Conservation (phyloP, 1,284 basidiomycete species). For the Coriolopsis trogii region DNA sequence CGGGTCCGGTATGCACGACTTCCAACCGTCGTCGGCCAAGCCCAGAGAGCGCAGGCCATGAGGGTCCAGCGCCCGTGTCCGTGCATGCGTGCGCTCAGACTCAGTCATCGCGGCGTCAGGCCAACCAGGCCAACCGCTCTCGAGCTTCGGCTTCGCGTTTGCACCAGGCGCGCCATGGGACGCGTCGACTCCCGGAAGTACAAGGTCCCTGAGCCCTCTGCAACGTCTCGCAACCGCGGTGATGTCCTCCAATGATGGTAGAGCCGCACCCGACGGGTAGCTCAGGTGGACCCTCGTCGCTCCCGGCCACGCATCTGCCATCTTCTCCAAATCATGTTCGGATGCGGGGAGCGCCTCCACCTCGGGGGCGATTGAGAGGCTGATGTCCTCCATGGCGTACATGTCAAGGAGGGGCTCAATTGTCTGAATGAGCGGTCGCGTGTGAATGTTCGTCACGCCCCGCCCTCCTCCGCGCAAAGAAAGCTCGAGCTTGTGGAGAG, state of each 20-base stretch:
- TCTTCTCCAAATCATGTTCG: slow-evolving; percentile 10
- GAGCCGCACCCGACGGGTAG: slow-evolving; percentile 1
- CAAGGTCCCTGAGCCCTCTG: slow-evolving; percentile 6
- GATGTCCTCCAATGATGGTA: slow-evolving; percentile 10
- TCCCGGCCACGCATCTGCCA: slow-evolving; percentile 19
- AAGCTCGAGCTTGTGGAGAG: slow-evolving; percentile 10
- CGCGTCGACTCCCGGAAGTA: slow-evolving; percentile 14
- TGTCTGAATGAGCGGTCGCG: slow-evolving; percentile 6
- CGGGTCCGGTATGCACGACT: slow-evolving; percentile 18
- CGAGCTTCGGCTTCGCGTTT: neutral
- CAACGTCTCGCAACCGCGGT: slow-evolving; percentile 5
- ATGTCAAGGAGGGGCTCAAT: slow-evolving; percentile 16
- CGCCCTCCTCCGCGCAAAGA: slow-evolving; percentile 6
- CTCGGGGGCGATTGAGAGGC: slow-evolving; percentile 8
- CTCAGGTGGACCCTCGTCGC: slow-evolving; percentile 12
- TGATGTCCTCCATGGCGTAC: slow-evolving; percentile 13
- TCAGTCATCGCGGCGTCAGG: too few relatives aligned
- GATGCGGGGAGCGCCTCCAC: slow-evolving; percentile 7
- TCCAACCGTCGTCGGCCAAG: slow-evolving; percentile 11
- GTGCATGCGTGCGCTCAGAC: neutral
- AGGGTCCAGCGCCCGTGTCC: neutral
- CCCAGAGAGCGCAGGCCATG: slow-evolving; percentile 10
- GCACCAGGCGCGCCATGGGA: neutral
- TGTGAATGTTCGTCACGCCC: neutral
- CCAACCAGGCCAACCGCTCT: neutral